Evolutionary conservation across 116 monocot genomes (phyloP).

Genomic region (Zostera marina): DNA sequence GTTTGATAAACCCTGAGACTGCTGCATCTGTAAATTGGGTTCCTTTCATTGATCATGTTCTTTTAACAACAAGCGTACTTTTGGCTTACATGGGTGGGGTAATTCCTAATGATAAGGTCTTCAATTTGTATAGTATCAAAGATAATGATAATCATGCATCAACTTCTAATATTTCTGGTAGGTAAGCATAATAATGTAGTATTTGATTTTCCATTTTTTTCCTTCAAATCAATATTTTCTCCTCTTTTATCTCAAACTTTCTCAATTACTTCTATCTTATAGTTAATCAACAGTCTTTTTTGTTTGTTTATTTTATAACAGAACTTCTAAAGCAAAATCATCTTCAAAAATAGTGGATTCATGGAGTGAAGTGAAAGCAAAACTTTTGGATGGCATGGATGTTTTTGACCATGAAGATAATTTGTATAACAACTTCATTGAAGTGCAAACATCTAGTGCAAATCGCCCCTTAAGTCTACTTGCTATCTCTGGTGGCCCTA

Average conservation of each 20-base stretch:
- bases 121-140: constrained; percentile 4
- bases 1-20: constrained; percentile 36
- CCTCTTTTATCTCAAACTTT: background rate
- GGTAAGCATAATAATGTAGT: constrained; percentile 31
- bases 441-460: constrained; percentile 15
- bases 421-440: constrained; percentile 7
- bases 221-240: background rate
- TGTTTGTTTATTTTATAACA: constrained; percentile 9
- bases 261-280: background rate
- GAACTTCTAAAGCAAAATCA: constrained; percentile 6
- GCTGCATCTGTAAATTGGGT: constrained; percentile 25
- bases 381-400: constrained; percentile 51
- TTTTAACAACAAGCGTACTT: constrained; percentile 55
- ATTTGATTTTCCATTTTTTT: constrained; percentile 1
- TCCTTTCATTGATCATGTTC: constrained; percentile 46
- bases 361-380: constrained; percentile 43
- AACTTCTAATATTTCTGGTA: constrained; percentile 41
- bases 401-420: constrained; percentile 11
- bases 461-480: constrained; percentile 39
- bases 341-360: constrained; percentile 10
- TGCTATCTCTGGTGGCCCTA: constrained; percentile 53
- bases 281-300: background rate
- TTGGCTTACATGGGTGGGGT: constrained; percentile 76
- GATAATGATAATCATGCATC: constrained; percentile 8
- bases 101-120: constrained; percentile 21